Evolutionary conservation across 1,284 basidiomycete species (phyloP).

Genomic region (Fomitopsis palustris): DNA sequence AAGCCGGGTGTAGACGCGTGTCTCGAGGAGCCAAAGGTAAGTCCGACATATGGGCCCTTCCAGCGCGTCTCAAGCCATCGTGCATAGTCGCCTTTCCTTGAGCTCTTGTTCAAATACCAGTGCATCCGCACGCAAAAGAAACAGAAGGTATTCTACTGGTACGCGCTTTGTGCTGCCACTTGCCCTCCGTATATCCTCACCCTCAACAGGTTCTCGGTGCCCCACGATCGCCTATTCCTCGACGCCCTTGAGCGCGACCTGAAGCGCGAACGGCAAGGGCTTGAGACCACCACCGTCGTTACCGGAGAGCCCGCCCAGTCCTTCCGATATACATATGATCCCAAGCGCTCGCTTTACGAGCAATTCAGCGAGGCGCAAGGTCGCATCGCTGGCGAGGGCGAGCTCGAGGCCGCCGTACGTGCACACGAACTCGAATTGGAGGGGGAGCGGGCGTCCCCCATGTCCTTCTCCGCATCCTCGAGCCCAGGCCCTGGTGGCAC

Average conservation of each 20-base stretch:
- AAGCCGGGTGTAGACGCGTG: constrained; percentile 90
- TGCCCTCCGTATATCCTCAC: not conserved
- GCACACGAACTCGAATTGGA: not conserved
- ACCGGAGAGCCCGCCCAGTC: constrained; percentile 79
- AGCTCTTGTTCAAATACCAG: constrained; percentile 90
- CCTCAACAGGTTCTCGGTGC: constrained; percentile 67
- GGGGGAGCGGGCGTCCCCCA: not conserved
- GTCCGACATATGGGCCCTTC: not conserved
- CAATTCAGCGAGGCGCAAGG: constrained; percentile 69
- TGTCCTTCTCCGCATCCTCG: not conserved
- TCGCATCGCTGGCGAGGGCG: constrained; percentile 51
- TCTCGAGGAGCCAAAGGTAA: constrained; percentile 88
- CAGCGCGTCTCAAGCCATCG: not conserved
- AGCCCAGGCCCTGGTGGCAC: not conserved
- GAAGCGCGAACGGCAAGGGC: constrained; percentile 86
- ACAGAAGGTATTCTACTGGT: constrained; percentile 95
- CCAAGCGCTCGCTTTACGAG: constrained; percentile 81
- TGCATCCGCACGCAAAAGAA: constrained; percentile 96
- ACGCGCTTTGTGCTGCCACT: constrained; percentile 22
- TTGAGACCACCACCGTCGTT: constrained; percentile 77
- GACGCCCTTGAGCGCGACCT: constrained; percentile 91
- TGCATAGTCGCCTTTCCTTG: constrained; percentile 76
- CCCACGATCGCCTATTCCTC: constrained; percentile 92
- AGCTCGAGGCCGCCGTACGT: constrained; percentile 51
- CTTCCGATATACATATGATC: constrained; percentile 70